Base-by-base conservation (phyloP, 2,329 filamentous ascomycete species). In the Colletotrichum cordylinicola region DNA sequence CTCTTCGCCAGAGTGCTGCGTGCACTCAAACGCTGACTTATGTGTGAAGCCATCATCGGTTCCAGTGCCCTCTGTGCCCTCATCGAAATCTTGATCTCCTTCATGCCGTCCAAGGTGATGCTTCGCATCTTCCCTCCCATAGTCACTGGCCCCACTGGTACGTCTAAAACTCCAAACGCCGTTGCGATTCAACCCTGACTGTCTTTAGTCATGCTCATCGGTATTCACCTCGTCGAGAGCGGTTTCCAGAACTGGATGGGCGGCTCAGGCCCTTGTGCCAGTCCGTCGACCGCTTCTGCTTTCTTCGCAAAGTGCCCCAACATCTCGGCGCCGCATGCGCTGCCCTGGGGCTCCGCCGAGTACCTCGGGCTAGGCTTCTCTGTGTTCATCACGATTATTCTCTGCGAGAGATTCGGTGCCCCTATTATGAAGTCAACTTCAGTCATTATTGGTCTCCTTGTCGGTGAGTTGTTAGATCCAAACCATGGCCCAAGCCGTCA, bases 381-480 rank as follows among this genome's bases (percentile, higher is more conserved):
- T 60, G 95, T 96, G 43, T 96, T 96, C 81, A 79, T 94, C 60
- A 94, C 93, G 33, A 96, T 97, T 81, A 93, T 97, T 76, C 82
- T 96, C 15, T 95, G 94, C 82, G 95, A 97, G 83, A 91, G 94
- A 13, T 96, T 96, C 79, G 95, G 95, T 2, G 90, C 94, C 0
- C 95, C 95, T 0, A 94, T 97, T 78, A 96, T 97, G 94, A 96
- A 96, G 82, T 94, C 92, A 4, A 94, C 92, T 9, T 92, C 93
- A 35, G 94, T 96, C 37, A 91, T 96, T 56, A 88, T 95, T 72
- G 94, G 95, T 16, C 88, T 96, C 7, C 88, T 95, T 0, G 67
- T 77, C 61, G 74, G 74, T 76, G 37, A 76, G 70, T 62, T 24
- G 27, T 3, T 16, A 9, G 7, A n/a, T 21, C 31, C 31, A n/a